Evolutionary conservation across 2,329 filamentous ascomycete species (phyloP), one percentile per base, ranked within the genome.

Genomic region (Ceratocystis lukuohia): DNA sequence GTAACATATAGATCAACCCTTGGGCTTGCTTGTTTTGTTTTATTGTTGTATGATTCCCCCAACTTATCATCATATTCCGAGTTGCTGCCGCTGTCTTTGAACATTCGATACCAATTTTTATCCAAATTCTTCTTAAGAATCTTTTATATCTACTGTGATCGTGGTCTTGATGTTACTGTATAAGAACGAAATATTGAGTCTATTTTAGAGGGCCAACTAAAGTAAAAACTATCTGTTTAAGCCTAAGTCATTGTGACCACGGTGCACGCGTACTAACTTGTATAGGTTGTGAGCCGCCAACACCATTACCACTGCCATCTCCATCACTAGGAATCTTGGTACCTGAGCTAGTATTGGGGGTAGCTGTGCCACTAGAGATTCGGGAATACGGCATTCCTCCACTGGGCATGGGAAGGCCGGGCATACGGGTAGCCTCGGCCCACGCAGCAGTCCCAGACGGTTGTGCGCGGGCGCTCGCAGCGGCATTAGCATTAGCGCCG

Each of bases 181-280:
- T 3, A 8, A 15, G 10, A 41, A 41, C 10, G 10, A 41, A 41
- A 15, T 41, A 15, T 41, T 41, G 10, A 2, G 37, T 41, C 10
- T 15, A 41, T 41, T 41, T 41, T 15, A 41, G 4, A 15, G 12
- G 37, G 37, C 37, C 12, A 15, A 5, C 12, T 41, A 15, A 15
- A 41, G 4, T 15, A 41, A 41, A 15, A 15, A 1, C 12, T 4
- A 15, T 41, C 37, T 37, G 17, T 45, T 8, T 37, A 10, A 7
- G 28, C 41, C 22, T 3, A 3, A 25, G 20, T 66, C 73, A 74
- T 69, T 74, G 77, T 0, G 78, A 77, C 79, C 79, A 81, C 0
- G 79, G 79, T 15, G 79, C 79, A 69, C 76, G 79, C 5, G 79
- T 80, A 30, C 78, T 69, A 1, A 30, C 65, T 48, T 63, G 61